Evolutionary conservation across 1,139 yeast species (phyloP).

Genomic region (Candida sanyaensis): DNA sequence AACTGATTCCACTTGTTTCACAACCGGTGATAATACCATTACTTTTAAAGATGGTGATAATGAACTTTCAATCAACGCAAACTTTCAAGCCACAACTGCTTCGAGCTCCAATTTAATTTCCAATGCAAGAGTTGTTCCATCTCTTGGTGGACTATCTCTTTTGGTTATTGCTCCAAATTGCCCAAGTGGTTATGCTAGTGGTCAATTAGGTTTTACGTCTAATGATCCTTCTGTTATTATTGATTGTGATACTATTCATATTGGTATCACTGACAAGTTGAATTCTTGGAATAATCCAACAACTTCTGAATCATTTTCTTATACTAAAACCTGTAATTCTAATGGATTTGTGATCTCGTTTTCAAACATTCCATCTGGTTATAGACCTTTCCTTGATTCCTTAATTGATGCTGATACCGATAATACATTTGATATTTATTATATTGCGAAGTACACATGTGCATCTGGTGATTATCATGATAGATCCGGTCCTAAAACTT

Average conservation of each 20-base stretch:
- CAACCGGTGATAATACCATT: constrained; percentile 24
- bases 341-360: constrained; percentile 15
- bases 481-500: constrained; percentile 1
- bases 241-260: constrained; percentile 21
- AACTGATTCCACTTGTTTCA: constrained; percentile 18
- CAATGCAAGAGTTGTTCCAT: constrained; percentile 13
- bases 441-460: background rate
- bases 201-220: constrained; percentile 86
- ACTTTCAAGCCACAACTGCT: constrained; percentile 2
- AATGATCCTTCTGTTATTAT: constrained; percentile 78
- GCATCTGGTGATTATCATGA: background rate
- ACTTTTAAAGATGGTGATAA: constrained; percentile 23
- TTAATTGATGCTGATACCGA: background rate
- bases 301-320: constrained; percentile 12
- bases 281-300: constrained; percentile 23
- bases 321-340: constrained; percentile 17
- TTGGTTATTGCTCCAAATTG: constrained; percentile 22
- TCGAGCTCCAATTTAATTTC: background rate
- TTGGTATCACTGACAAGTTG: constrained; percentile 19
- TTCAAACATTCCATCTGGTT: constrained; percentile 28
- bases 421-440: background rate
- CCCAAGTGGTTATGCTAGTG: constrained; percentile 56
- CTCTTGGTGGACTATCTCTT: constrained; percentile 14
- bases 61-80: background rate
- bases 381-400: constrained; percentile 20